Conservation (phyloP, 2,329 filamentous ascomycete genomes). For the Phyllachora maydis region DNA sequence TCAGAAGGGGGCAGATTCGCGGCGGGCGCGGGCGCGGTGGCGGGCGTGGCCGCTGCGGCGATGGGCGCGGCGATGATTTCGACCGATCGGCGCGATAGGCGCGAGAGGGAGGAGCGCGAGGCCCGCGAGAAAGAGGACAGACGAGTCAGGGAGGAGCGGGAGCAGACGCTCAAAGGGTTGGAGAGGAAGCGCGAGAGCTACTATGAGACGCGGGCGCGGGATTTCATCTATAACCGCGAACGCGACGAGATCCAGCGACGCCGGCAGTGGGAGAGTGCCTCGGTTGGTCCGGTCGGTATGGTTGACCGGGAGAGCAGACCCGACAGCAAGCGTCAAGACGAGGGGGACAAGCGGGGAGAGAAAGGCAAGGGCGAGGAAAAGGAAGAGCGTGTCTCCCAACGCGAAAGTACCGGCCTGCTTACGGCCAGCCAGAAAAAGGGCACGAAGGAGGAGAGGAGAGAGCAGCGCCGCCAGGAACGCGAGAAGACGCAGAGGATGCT, state of each 20-base stretch:
- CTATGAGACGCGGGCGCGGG: constrained; percentile 1
- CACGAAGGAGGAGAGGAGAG: constrained; percentile 3
- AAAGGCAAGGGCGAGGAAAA: constrained; percentile 4
- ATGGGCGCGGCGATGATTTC: too few relatives aligned
- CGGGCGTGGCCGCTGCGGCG: constrained; percentile 24
- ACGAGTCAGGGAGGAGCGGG: constrained; percentile 4
- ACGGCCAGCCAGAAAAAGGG: too few relatives aligned
- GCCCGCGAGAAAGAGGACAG: constrained; percentile 6
- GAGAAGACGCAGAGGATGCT: constrained; percentile 7
- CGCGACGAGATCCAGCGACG: constrained; percentile 8
- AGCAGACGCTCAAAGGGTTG: constrained; percentile 3
- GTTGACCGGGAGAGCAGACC: too few relatives aligned
- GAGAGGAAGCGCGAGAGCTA: constrained; percentile 11
- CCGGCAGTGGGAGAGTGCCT: constrained; percentile 4
- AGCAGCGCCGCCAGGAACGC: constrained; percentile 4
- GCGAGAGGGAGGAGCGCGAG: constrained; percentile 7
- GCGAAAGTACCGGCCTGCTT: too few relatives aligned
- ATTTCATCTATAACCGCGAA: constrained; percentile 10
- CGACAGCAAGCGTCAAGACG: too few relatives aligned
- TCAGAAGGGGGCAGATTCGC: constrained; percentile 18
- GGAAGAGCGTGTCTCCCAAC: too few relatives aligned
- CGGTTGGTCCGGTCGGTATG: too few relatives aligned
- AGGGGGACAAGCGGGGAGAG: constrained; percentile 1
- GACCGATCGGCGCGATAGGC: constrained; percentile 2
- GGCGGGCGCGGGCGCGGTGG: constrained; percentile 23